Evolutionary conservation across 768 basidiomycete species (phyloP).

Genomic region (Suillus weaverae): DNA sequence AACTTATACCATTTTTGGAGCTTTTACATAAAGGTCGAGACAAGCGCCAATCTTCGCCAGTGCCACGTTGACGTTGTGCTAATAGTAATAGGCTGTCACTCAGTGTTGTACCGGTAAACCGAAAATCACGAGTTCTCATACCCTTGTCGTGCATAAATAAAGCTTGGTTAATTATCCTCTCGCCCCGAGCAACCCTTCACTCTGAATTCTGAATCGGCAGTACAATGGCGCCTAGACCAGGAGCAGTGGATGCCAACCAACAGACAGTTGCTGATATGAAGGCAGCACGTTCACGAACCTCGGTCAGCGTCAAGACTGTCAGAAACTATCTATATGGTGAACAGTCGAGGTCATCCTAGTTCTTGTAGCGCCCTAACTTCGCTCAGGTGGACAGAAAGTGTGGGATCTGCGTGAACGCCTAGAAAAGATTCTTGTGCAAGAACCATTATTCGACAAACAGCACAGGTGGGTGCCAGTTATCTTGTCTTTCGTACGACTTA

Average conservation of each 20-base stretch:
- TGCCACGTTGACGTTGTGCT: no score
- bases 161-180: not conserved
- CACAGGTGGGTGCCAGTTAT: slow-evolving; percentile 39
- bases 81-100: no score
- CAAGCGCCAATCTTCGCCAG: not conserved
- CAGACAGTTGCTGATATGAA: slow-evolving; percentile 56
- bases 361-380: slow-evolving; percentile 1
- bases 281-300: slow-evolving; percentile 44
- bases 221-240: slow-evolving; percentile 1
- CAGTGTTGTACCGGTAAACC: no score
- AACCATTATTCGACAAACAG: slow-evolving; percentile 61
- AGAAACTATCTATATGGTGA: slow-evolving; percentile 54
- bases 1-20: slow-evolving; percentile 12
- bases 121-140: not conserved
- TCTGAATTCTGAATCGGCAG: not conserved
- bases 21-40: slow-evolving; percentile 4
- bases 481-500: not conserved
- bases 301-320: slow-evolving; percentile 43
- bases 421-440: slow-evolving; percentile 46
- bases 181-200: not conserved
- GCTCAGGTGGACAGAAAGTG: slow-evolving; percentile 45
- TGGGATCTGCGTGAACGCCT: slow-evolving; percentile 53
- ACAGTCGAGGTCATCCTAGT: slow-evolving; percentile 13
- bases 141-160: not conserved
- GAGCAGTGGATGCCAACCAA: slow-evolving; percentile 33